Percentiles rank a stretch among this genome's conserved stretches.
phyloP scores from a whole-genome alignment of 2,329 filamentous ascomycete genomes.

The Colletotrichum destructivum region DNA sequence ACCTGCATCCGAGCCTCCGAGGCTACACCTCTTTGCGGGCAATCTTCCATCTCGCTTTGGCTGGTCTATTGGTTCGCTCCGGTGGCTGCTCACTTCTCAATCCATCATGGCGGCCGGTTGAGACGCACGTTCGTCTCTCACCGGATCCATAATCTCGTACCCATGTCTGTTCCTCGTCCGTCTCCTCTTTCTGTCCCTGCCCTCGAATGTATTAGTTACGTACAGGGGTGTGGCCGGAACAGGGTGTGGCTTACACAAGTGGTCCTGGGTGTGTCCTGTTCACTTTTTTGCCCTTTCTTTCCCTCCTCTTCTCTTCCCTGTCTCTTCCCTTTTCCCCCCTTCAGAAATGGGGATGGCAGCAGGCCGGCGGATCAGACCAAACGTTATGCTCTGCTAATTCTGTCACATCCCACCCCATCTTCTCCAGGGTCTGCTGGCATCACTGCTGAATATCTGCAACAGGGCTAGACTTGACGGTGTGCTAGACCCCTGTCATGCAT shows the following conservation, averaged over 20 bases:
- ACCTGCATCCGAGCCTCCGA: slow-evolving; percentile 20
- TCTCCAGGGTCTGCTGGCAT: slow-evolving; percentile 46
- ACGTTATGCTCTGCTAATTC: slow-evolving; percentile 53
- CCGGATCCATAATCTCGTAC: slow-evolving; percentile 42
- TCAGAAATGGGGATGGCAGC: slow-evolving; percentile 46
- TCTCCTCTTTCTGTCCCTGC: slow-evolving; percentile 39
- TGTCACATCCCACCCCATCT: slow-evolving; percentile 53
- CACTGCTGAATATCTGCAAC: slow-evolving; percentile 53
- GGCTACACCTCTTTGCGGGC: slow-evolving; percentile 20
- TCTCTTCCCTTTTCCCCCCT: background rate
- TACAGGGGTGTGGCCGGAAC: slow-evolving; percentile 38
- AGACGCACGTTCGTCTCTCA: slow-evolving; percentile 42
- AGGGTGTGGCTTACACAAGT: slow-evolving; percentile 40
- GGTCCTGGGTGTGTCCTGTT: slow-evolving; percentile 38
- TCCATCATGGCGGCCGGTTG: slow-evolving; percentile 38
- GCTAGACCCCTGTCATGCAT: slow-evolving; percentile 54
- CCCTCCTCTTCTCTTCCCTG: background rate
- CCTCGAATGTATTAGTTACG: slow-evolving; percentile 12
- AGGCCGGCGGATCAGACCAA: slow-evolving; percentile 52
- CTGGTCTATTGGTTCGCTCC: slow-evolving; percentile 26
- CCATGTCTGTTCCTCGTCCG: slow-evolving; percentile 36
- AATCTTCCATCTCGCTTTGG: slow-evolving; percentile 21
- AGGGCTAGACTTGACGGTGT: slow-evolving; percentile 57
- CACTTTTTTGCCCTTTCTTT: slow-evolving; percentile 32
- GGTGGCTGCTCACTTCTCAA: slow-evolving; percentile 41